Conservation (phyloP, 192 early-diverging fungal species). For the Backusella psychrophila region DNA sequence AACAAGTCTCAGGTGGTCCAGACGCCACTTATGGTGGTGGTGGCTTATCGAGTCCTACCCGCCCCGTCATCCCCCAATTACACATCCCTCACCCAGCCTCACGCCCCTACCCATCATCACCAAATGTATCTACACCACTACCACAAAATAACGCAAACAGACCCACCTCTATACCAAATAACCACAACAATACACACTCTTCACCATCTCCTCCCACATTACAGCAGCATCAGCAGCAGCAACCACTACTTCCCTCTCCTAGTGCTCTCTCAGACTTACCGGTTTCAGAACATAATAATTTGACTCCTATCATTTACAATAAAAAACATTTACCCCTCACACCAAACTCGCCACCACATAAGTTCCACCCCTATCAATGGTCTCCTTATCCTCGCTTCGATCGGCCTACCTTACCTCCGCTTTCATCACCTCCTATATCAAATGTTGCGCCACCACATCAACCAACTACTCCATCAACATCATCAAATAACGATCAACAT, state of each 20-base stretch:
- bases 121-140: slow-evolving; percentile 6
- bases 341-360: slow-evolving; percentile 8
- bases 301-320: slow-evolving; percentile 7
- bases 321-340: slow-evolving; percentile 10
- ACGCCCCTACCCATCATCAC: slow-evolving; percentile 2
- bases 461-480: neutral
- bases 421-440: neutral
- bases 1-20: slow-evolving; percentile 5
- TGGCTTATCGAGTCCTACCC: neutral
- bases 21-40: slow-evolving; percentile 9
- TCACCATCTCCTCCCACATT: neutral
- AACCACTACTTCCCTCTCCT: slow-evolving; percentile 13
- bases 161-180: neutral
- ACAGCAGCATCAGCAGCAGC: neutral
- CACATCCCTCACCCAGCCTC: slow-evolving; percentile 20
- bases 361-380: slow-evolving; percentile 7
- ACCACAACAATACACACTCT: neutral
- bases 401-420: slow-evolving; percentile 1
- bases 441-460: neutral
- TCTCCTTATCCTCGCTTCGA: slow-evolving; percentile 6
- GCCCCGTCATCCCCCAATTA: slow-evolving; percentile 9
- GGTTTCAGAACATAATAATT: slow-evolving; percentile 12
- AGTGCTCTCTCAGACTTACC: slow-evolving; percentile 1
- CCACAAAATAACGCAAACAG: neutral
- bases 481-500: neutral